phyloP scores from a whole-genome alignment of 306 rosid genomes.

The Fagus crenata region DNA sequence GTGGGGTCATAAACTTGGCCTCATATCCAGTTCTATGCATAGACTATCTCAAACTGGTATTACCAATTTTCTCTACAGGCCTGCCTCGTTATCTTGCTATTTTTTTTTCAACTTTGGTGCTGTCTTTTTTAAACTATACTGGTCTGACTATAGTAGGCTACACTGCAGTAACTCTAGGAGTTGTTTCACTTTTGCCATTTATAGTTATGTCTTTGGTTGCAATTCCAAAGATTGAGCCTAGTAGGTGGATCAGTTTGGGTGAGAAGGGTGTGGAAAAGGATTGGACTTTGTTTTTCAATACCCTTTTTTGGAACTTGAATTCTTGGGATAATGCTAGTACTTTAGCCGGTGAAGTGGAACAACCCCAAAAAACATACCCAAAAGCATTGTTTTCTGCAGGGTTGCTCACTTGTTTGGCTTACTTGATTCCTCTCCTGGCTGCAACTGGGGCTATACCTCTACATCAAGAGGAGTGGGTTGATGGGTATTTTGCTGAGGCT shows the following conservation, averaged over 20 bases:
- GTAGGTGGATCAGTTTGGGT: slow-evolving; percentile 53
- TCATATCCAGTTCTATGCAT: slow-evolving; percentile 47
- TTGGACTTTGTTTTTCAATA: slow-evolving; percentile 54
- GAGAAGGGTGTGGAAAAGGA: slow-evolving; percentile 42
- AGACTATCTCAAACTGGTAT: slow-evolving; percentile 38
- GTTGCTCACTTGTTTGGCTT: slow-evolving; percentile 47
- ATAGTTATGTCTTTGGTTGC: slow-evolving; percentile 39
- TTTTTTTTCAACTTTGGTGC: slow-evolving; percentile 33
- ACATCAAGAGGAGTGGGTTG: slow-evolving; percentile 43
- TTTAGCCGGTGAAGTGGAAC: slow-evolving; percentile 56
- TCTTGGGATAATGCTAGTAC: slow-evolving; percentile 65
- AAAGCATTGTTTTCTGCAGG: slow-evolving; percentile 47
- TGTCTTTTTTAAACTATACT: slow-evolving; percentile 42
- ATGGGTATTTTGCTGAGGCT: slow-evolving; percentile 56
- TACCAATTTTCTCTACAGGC: slow-evolving; percentile 44
- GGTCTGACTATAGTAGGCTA: slow-evolving; percentile 46
- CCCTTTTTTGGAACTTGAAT: slow-evolving; percentile 61
- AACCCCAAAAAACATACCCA: slow-evolving; percentile 52
- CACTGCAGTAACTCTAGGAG: slow-evolving; percentile 35
- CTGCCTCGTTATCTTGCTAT: slow-evolving; percentile 29
- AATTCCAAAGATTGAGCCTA: slow-evolving; percentile 46
- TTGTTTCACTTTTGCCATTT: slow-evolving; percentile 45
- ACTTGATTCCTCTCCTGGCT: slow-evolving; percentile 51
- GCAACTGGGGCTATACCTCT: slow-evolving; percentile 51
- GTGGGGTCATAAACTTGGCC: slow-evolving; percentile 44